A percentile compares a stretch with the other conserved stretches of the same genome.
phyloP scores from a whole-genome alignment of 2,329 filamentous ascomycete species.

The Trichophyton rubrum region DNA sequence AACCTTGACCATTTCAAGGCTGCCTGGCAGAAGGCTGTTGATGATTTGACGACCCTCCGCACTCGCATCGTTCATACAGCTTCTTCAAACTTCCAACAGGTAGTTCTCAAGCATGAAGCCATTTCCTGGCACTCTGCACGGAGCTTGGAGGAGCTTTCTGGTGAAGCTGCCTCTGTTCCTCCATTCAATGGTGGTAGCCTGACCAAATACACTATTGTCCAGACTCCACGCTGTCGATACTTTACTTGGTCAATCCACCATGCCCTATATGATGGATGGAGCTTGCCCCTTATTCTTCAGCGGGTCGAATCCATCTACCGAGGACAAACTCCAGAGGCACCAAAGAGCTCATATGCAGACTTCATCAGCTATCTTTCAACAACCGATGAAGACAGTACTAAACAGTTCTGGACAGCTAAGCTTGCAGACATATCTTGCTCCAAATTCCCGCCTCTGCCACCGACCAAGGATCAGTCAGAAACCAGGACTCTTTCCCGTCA shows the following conservation, averaged over 20 bases:
- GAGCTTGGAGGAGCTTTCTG: slow-evolving; percentile 19
- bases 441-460: slow-evolving; percentile 13
- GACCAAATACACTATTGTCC: slow-evolving; percentile 26
- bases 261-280: slow-evolving; percentile 42
- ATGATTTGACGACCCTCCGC: slow-evolving; percentile 37
- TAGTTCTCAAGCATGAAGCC: slow-evolving; percentile 25
- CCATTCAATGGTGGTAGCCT: slow-evolving; percentile 26
- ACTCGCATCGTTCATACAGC: slow-evolving; percentile 36
- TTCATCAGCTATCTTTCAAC: slow-evolving; percentile 19
- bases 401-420: slow-evolving; percentile 14
- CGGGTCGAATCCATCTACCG: slow-evolving; percentile 28
- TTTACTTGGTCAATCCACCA: slow-evolving; percentile 42
- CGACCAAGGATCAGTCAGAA: slow-evolving; percentile 5
- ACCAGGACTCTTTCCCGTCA: slow-evolving; percentile 7
- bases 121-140: slow-evolving; percentile 26
- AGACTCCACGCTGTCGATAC: slow-evolving; percentile 21
- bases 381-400: slow-evolving; percentile 11
- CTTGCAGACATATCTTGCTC: slow-evolving; percentile 9
- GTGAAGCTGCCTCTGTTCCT: slow-evolving; percentile 19
- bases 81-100: slow-evolving; percentile 28
- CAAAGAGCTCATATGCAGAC: slow-evolving; percentile 12
- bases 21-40: slow-evolving; percentile 36
- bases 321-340: slow-evolving; percentile 1
- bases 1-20: slow-evolving; percentile 34
- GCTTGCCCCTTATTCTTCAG: slow-evolving; percentile 26